A percentile compares a stretch with the other conserved stretches of the same genome.
Conservation (phyloP, 2,329 filamentous ascomycete species). For the Aspergillus amoenus region DNA sequence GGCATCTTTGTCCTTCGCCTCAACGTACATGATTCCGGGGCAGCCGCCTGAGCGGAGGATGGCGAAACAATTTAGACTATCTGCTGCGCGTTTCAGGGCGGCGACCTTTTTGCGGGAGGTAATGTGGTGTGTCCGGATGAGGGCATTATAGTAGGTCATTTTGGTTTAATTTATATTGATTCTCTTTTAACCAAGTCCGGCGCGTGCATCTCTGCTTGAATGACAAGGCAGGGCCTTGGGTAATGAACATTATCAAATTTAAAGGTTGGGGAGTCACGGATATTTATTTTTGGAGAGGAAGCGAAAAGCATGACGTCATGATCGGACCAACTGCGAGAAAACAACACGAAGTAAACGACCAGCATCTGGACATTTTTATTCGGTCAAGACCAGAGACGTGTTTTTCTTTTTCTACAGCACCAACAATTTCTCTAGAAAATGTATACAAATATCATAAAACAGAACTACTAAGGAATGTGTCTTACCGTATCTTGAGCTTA, state of each 20-base stretch:
- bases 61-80: constrained; percentile 60
- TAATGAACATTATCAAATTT: not conserved
- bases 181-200: not conserved
- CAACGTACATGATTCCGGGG: constrained; percentile 78
- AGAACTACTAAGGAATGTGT: too few relatives aligned
- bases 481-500: not conserved
- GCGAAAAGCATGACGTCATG: not conserved
- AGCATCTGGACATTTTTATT: too few relatives aligned
- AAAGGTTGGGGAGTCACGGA: not conserved
- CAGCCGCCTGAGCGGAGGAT: constrained; percentile 66
- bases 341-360: not conserved
- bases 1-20: constrained; percentile 53
- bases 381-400: too few relatives aligned
- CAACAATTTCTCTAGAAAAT: too few relatives aligned
- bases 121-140: constrained; percentile 79
- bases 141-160: constrained; percentile 50
- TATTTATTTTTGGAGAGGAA: not conserved
- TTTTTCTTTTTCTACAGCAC: too few relatives aligned
- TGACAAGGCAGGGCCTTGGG: too few relatives aligned
- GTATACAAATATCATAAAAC: too few relatives aligned
- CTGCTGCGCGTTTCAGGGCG: constrained; percentile 63
- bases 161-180: not conserved
- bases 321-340: not conserved
- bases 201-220: not conserved
- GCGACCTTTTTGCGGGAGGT: constrained; percentile 74